phyloP scores from a whole-genome alignment of 2,329 filamentous ascomycete species.

The Colletotrichum melonis region DNA sequence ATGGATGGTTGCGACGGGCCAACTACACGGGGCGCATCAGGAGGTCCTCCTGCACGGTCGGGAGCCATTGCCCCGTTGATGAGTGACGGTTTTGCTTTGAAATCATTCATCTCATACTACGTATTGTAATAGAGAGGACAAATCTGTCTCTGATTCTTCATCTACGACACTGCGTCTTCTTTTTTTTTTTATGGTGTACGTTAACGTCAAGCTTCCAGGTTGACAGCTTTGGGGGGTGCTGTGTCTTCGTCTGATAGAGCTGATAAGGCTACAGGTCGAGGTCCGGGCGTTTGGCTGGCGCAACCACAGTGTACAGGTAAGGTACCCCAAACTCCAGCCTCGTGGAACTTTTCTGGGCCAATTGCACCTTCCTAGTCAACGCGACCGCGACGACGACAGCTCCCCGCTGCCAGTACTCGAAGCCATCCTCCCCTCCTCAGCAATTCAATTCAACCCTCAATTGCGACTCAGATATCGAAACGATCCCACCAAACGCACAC shows the following conservation, averaged over 20 bases:
- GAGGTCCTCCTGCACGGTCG: constrained; percentile 17
- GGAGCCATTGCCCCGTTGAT: constrained; percentile 25
- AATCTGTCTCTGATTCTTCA: constrained; percentile 13
- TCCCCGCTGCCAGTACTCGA: constrained; percentile 3
- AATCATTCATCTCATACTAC: constrained; percentile 33
- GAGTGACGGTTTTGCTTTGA: constrained; percentile 30
- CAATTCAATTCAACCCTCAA: neutral
- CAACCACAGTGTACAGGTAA: neutral
- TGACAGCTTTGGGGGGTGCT: neutral
- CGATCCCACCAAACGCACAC: neutral
- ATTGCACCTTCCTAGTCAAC: constrained; percentile 25
- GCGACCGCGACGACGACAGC: constrained; percentile 29
- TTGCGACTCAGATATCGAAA: neutral
- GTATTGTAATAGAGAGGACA: constrained; percentile 33
- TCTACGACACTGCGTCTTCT: neutral
- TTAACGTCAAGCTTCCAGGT: neutral
- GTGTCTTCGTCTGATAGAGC: constrained; percentile 23
- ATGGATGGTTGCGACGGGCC: constrained; percentile 28
- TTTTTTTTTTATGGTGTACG: neutral
- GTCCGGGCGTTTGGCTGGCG: constrained; percentile 23
- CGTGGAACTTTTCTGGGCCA: constrained; percentile 36
- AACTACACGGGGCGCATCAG: constrained; percentile 30
- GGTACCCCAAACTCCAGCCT: constrained; percentile 30
- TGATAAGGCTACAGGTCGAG: constrained; percentile 24
- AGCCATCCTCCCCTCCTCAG: neutral